A percentile compares a stretch with the other conserved stretches of the same genome.
Evolutionary conservation across 306 rosid species (phyloP).

Genomic region (Arachis hypogaea): DNA sequence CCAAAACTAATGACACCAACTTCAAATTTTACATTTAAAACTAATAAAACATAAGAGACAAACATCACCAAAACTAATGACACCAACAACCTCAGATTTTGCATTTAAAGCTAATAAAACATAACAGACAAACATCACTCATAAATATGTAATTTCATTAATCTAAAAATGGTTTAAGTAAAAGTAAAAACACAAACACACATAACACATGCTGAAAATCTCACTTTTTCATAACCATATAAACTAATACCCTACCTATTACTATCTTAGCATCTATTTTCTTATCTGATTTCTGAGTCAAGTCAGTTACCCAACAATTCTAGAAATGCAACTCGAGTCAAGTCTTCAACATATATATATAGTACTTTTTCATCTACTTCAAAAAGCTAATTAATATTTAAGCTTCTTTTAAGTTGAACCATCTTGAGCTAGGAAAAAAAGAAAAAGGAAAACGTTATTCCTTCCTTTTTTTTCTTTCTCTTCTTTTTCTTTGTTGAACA

Average conservation of each 20-base stretch:
- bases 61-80: constrained; percentile 21
- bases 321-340: constrained; percentile 22
- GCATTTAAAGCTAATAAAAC: constrained; percentile 39
- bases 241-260: constrained; percentile 36
- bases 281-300: constrained; percentile 41
- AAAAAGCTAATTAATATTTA: constrained; percentile 44
- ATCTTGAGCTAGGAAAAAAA: constrained; percentile 39
- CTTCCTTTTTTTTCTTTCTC: neutral
- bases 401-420: constrained; percentile 50
- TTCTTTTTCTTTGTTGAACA: constrained; percentile 47
- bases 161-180: constrained; percentile 27
- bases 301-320: constrained; percentile 37
- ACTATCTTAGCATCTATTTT: constrained; percentile 22
- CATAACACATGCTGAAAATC: constrained; percentile 27
- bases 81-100: constrained; percentile 40
- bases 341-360: constrained; percentile 30
- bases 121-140: constrained; percentile 11
- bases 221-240: constrained; percentile 9
- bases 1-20: too few relatives aligned
- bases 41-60: too few relatives aligned
- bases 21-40: too few relatives aligned
- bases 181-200: constrained; percentile 31
- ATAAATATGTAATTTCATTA: constrained; percentile 35
- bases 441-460: neutral
- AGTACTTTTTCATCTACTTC: constrained; percentile 45